Percentiles rank a stretch among this genome's conserved stretches.
These are phyloP conservation scores for Xylaria venustula DNA, from an alignment of 495 filamentous ascomycete genomes.

Conservation along the genomic window DNA sequence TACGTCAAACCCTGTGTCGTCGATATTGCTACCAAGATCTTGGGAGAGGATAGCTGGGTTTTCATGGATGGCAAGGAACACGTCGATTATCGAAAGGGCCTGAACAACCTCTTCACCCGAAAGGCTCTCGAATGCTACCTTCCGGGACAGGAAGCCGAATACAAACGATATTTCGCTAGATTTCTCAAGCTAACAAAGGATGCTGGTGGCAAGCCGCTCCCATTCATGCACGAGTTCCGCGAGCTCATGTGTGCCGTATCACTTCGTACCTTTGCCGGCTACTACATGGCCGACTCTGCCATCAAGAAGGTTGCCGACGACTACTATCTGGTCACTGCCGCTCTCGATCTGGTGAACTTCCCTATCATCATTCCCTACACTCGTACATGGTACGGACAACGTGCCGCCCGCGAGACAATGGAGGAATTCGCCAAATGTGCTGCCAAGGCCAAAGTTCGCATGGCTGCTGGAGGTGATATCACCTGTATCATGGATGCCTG, in stretches of 20 bases:
- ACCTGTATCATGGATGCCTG: conserved; percentile 94
- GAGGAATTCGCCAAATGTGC: conserved; percentile 88
- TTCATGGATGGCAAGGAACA: conserved; percentile 95
- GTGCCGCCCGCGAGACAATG: conserved; percentile 88
- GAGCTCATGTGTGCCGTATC: conserved; percentile 95
- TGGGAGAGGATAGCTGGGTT: conserved; percentile 92
- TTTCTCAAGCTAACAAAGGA: conserved; percentile 75
- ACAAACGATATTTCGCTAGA: conserved; percentile 77
- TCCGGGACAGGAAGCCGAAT: conserved; percentile 88
- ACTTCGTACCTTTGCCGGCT: conserved; percentile 92
- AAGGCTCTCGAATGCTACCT: conserved; percentile 85
- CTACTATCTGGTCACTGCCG: conserved; percentile 94
- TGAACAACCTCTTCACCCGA: conserved; percentile 93
- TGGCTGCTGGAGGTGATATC: conserved; percentile 84
- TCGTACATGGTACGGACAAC: conserved; percentile 96
- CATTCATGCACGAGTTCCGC: conserved; percentile 91
- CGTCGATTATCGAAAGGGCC: conserved; percentile 93
- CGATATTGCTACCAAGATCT: conserved; percentile 90
- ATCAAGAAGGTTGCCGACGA: conserved; percentile 96
- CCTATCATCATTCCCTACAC: conserved; percentile 96
- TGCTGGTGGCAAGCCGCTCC: conserved; percentile 65
- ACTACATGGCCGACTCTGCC: conserved; percentile 86
- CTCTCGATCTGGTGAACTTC: conserved; percentile 97
- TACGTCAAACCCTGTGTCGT: conserved; percentile 98
- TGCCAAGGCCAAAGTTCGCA: conserved; percentile 86